A percentile compares a stretch with the other conserved stretches of the same genome.
phyloP scores from a whole-genome alignment of 1,139 yeast genomes.

The Geotrichum cucujoidarum region DNA sequence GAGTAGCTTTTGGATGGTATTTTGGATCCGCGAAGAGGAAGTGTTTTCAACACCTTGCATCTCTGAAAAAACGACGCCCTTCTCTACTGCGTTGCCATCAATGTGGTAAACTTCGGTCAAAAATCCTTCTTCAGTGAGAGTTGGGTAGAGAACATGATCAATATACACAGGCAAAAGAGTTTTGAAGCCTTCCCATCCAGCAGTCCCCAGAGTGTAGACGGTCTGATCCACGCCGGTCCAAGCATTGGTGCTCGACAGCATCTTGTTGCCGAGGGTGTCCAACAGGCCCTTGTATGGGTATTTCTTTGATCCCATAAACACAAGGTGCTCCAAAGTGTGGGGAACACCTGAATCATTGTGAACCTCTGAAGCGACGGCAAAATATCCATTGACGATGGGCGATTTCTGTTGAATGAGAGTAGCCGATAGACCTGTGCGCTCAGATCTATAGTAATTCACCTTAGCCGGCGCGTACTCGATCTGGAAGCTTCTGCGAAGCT shows the following conservation, averaged over 20 bases:
- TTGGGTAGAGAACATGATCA: constrained; percentile 82
- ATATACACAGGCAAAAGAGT: constrained; percentile 79
- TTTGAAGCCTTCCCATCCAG: constrained; percentile 95
- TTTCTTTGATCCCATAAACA: constrained; percentile 88
- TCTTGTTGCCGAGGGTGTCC: constrained; percentile 79
- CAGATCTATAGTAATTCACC: constrained; percentile 65
- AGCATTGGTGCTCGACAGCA: constrained; percentile 87
- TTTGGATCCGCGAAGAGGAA: constrained; percentile 65
- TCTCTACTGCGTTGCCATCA: constrained; percentile 85
- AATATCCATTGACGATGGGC: constrained; percentile 87
- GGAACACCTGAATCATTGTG: constrained; percentile 86
- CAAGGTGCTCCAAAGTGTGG: constrained; percentile 89
- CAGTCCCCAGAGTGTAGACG: constrained; percentile 83
- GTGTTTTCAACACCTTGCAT: constrained; percentile 92
- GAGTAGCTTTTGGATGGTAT: constrained; percentile 58
- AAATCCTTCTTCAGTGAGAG: constrained; percentile 84
- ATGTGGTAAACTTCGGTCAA: constrained; percentile 92
- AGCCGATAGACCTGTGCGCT: constrained; percentile 75
- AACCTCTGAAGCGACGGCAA: constrained; percentile 93
- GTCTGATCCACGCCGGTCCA: constrained; percentile 98
- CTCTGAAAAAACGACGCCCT: constrained; percentile 95
- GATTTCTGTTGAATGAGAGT: constrained; percentile 74
- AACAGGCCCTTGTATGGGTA: constrained; percentile 90
- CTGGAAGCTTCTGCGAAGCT: constrained; percentile 17
- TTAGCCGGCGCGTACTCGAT: constrained; percentile 25